These are phyloP conservation scores for Tylopilus rubrobrunneus DNA, from an alignment of 768 basidiomycete genomes.

Conservation along the genomic window DNA sequence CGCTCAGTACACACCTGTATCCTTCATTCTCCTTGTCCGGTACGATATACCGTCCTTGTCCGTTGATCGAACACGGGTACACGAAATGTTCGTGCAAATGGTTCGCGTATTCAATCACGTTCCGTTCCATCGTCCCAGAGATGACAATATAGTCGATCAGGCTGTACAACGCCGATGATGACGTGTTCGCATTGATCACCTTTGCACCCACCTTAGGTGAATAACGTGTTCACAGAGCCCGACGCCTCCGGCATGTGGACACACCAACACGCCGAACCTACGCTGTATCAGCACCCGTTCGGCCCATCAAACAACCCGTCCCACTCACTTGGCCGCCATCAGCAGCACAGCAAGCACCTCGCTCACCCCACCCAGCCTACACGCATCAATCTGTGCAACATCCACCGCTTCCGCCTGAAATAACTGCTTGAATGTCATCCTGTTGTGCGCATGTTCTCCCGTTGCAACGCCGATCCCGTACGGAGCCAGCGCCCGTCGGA, in stretches of 20 bases:
- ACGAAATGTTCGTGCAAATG: constrained; percentile 91
- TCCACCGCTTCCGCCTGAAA: constrained; percentile 87
- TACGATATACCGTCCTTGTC: constrained; percentile 80
- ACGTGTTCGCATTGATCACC: neutral
- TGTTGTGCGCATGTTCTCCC: constrained; percentile 92
- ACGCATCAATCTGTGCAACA: constrained; percentile 85
- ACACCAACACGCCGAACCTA: constrained; percentile 81
- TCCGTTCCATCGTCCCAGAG: constrained; percentile 72
- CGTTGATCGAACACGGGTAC: constrained; percentile 70
- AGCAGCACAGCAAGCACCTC: constrained; percentile 85
- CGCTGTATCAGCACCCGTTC: neutral
- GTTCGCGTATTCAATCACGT: constrained; percentile 82
- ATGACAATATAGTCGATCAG: constrained; percentile 90
- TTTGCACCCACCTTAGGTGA: constrained; percentile 55
- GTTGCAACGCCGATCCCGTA: constrained; percentile 88
- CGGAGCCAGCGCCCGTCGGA: constrained; percentile 73
- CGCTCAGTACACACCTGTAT: constrained; percentile 40
- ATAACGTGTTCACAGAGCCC: constrained; percentile 92
- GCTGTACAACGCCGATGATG: constrained; percentile 34
- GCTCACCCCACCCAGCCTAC: constrained; percentile 84
- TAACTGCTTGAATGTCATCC: constrained; percentile 94
- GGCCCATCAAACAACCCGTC: neutral
- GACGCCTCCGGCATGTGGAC: constrained; percentile 91
- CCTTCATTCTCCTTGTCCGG: constrained; percentile 70
- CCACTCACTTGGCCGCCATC: constrained; percentile 79